A percentile compares a stretch with the other conserved stretches of the same genome.
These are phyloP conservation scores for Pulveroboletus sp. DNA, from an alignment of 768 basidiomycete genomes.

Conservation along the genomic window DNA sequence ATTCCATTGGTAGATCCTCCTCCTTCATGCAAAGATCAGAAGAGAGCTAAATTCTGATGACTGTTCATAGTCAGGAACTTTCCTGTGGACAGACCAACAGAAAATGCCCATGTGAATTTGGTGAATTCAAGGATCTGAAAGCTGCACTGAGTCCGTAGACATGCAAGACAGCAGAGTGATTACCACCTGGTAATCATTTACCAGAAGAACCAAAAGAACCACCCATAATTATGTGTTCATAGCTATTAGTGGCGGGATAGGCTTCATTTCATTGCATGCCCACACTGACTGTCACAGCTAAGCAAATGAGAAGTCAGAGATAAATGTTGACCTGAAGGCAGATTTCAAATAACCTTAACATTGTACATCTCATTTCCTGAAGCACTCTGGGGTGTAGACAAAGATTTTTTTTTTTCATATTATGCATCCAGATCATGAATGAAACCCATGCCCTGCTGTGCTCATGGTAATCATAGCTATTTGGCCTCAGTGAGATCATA, in stretches of 20 bases:
- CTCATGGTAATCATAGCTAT: slow-evolving; percentile 40
- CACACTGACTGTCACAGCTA: slow-evolving; percentile 35
- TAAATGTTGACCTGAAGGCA: background rate
- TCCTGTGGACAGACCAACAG: slow-evolving; percentile 42
- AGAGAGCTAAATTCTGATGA: slow-evolving; percentile 43
- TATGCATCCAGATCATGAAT: slow-evolving; percentile 43
- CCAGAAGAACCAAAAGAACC: slow-evolving; percentile 47
- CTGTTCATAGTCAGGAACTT: slow-evolving; percentile 37
- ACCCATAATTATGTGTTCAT: slow-evolving; percentile 40
- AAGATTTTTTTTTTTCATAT: slow-evolving; percentile 36
- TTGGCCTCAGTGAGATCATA: background rate
- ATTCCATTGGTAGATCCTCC: slow-evolving; percentile 50
- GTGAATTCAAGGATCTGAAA: background rate
- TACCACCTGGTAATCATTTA: slow-evolving; percentile 50
- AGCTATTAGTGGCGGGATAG: slow-evolving; percentile 37
- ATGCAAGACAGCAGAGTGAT: slow-evolving; percentile 42
- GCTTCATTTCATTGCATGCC: slow-evolving; percentile 49
- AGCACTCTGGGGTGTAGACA: slow-evolving; percentile 34
- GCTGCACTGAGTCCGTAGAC: slow-evolving; percentile 40
- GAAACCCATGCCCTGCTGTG: slow-evolving; percentile 37
- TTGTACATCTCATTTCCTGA: slow-evolving; percentile 16
- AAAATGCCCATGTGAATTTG: slow-evolving; percentile 23
- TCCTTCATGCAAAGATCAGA: slow-evolving; percentile 53
- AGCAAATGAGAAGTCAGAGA: slow-evolving; percentile 14
- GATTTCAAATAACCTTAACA: slow-evolving; percentile 9